Evolutionary conservation across 345 rosid species (phyloP), one percentile per base, ranked within the genome.

Genomic region (Linum lewisii): DNA sequence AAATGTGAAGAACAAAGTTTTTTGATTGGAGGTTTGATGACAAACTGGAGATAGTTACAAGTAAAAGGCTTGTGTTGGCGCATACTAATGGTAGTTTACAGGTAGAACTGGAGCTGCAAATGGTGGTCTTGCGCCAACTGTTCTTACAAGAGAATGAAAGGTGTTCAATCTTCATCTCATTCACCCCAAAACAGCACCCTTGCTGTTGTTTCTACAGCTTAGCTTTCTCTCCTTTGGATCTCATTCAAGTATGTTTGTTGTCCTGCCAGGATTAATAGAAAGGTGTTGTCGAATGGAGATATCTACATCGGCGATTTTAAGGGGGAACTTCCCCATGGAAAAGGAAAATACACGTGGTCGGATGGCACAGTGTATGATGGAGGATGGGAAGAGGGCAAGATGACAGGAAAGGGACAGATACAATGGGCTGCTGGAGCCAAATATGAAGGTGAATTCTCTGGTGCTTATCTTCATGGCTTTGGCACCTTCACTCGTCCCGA

Each of bases 391-490:
- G 77, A 68, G 42, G 96, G 95, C 22, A 84, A 86, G 73, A 84
- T 92, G 71, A 76, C 83, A 6, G 96, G 96, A 57, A 84, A 81
- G 76, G 98, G 98, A 62, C 59, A 67, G 63, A 79, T 86, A 55
- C 5, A 69, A 20, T 88, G 96, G 96, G 54, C 82, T 11, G 80
- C 90, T 5, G 96, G 95, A 61, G 85, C 85, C 18, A 84, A 67
- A 60, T 88, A 86, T 23, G 87, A 81, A 56, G 98, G 98, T 59
- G 93, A 86, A 73, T 73, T 92, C 70, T 88, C 90, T 3, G 96
- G 96, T 29, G 90, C 85, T 62, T 83, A 81, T 73, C 85, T 92
- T 63, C 96, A 92, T 64, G 98, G 98, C 34, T 61, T 68, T 62
- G 98, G 96, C 59, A 77, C 79, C 52, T 83, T 88, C 55, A 69